Evolutionary conservation across 257 asterid species (phyloP).

Genomic region (Petunia secreta): DNA sequence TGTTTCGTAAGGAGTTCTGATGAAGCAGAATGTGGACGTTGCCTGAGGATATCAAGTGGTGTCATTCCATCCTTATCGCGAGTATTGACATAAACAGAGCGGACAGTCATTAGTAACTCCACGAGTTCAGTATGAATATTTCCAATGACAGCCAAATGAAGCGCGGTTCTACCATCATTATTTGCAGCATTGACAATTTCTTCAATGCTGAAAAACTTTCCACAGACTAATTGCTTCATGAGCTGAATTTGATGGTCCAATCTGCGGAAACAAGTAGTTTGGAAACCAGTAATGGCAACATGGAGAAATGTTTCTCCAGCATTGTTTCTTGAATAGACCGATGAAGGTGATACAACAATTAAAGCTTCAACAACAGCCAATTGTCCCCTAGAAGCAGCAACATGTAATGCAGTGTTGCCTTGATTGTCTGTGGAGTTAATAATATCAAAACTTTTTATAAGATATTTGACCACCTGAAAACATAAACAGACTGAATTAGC

Average conservation of each 20-base stretch:
- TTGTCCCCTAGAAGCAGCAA: slow-evolving; percentile 91
- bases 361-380: slow-evolving; percentile 75
- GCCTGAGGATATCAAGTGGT: slow-evolving; percentile 77
- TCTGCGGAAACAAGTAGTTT: slow-evolving; percentile 82
- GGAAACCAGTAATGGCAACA: slow-evolving; percentile 75
- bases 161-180: slow-evolving; percentile 71
- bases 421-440: slow-evolving; percentile 64
- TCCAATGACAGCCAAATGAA: slow-evolving; percentile 75
- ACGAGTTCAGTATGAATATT: slow-evolving; percentile 81
- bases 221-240: slow-evolving; percentile 59
- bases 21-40: slow-evolving; percentile 66
- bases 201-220: slow-evolving; percentile 50
- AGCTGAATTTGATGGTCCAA: slow-evolving; percentile 78
- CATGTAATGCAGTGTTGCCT: slow-evolving; percentile 86
- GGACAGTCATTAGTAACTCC: slow-evolving; percentile 69
- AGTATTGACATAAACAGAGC: slow-evolving; percentile 60
- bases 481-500: not conserved
- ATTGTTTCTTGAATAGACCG: slow-evolving; percentile 50
- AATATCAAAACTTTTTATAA: slow-evolving; percentile 49
- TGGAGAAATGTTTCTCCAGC: slow-evolving; percentile 85
- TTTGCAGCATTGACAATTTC: slow-evolving; percentile 58
- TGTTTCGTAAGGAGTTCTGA: slow-evolving; percentile 68
- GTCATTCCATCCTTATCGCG: slow-evolving; percentile 75
- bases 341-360: slow-evolving; percentile 63
- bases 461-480: slow-evolving; percentile 71